Conservation (phyloP, 768 basidiomycete species). For the Steccherinum ochraceum region DNA sequence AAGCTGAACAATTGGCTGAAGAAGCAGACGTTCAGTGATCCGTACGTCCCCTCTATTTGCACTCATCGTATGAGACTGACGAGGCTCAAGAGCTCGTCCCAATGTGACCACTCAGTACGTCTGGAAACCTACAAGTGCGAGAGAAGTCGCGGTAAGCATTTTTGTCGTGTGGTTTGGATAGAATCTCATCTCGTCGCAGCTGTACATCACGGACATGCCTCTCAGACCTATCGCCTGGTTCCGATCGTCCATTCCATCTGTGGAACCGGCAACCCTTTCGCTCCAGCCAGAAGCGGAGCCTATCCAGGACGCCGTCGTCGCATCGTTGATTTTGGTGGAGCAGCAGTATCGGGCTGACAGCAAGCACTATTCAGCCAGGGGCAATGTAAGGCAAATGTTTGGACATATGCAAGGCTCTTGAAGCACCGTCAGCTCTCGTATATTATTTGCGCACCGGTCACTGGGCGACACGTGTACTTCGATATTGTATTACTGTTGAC, state of each 20-base stretch:
- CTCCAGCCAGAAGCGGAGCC: constrained; percentile 1
- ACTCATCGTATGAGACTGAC: not conserved
- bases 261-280: not conserved
- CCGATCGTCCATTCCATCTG: not conserved
- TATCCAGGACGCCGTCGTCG: constrained; percentile 1
- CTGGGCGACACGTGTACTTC: no score
- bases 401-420: no score
- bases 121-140: constrained; percentile 3
- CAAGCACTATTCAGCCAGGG: no score
- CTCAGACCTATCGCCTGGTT: constrained; percentile 7
- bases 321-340: constrained; percentile 4
- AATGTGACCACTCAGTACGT: not conserved
- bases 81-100: not conserved
- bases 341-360: constrained; percentile 3
- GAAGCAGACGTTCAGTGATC: constrained; percentile 1
- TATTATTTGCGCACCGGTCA: no score
- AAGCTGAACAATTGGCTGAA: constrained; percentile 1
- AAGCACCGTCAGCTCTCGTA: no score
- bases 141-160: constrained; percentile 5
- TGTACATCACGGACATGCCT: not conserved
- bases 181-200: not conserved
- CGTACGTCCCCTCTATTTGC: not conserved
- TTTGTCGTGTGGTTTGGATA: no score
- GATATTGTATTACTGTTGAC: no score
- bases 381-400: no score